Conservation (phyloP, 768 basidiomycete genomes). For the Podaxis pistillaris region DNA sequence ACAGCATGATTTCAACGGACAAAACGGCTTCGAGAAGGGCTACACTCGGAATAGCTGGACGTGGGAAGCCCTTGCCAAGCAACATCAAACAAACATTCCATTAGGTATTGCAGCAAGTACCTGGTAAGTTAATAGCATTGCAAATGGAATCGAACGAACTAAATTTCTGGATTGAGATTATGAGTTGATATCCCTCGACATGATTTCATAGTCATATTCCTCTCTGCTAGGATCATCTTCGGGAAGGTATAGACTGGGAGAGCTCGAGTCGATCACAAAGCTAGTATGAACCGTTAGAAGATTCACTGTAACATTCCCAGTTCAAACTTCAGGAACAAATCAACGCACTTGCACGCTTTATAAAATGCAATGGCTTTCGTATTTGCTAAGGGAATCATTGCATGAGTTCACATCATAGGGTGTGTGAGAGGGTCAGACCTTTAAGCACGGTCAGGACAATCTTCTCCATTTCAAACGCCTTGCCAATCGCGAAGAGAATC, state of each 20-base stretch:
- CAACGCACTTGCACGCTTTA: constrained; percentile 46
- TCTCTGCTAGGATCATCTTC: constrained; percentile 28
- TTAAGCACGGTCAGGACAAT: constrained; percentile 75
- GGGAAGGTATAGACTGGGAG: constrained; percentile 38
- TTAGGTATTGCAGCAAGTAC: not conserved
- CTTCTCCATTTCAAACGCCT: constrained; percentile 59
- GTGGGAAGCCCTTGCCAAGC: constrained; percentile 14
- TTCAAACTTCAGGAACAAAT: not conserved
- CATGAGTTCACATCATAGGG: not conserved
- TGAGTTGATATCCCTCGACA: constrained; percentile 30
- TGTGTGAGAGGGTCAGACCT: constrained; percentile 37
- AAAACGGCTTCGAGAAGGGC: constrained; percentile 10
- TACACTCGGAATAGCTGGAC: constrained; percentile 9
- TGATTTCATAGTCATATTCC: constrained; percentile 44
- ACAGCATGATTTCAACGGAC: constrained; percentile 38
- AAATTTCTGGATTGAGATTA: not conserved
- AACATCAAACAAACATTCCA: constrained; percentile 11
- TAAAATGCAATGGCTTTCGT: constrained; percentile 47
- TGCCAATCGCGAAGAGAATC: constrained; percentile 48
- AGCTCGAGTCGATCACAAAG: constrained; percentile 51
- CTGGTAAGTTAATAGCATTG: not conserved
- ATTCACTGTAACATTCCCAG: not conserved
- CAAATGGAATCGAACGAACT: too few relatives aligned
- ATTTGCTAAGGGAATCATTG: constrained; percentile 18
- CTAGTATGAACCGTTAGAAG: constrained; percentile 28